Base-by-base conservation (phyloP, 495 filamentous ascomycete genomes). In the Hypoxylon trugodes region DNA sequence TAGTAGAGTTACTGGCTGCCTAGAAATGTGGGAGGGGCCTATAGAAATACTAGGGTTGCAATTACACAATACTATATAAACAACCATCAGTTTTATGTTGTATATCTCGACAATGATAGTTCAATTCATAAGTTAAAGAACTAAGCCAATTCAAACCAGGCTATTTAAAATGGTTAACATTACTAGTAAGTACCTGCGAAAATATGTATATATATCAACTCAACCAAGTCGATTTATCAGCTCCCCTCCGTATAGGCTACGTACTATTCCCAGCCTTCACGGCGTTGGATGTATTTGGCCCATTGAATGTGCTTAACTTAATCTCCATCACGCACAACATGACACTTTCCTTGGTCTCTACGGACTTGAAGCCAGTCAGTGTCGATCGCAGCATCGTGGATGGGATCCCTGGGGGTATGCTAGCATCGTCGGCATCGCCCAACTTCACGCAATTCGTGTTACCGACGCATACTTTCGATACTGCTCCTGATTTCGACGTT, bases 401-500 rank as follows among this genome's bases (percentile, higher is more conserved):
- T 28, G 55, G 61, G 16, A 46, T 49, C 9, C 8, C n/a, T 0
- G 28, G 30, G 2, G 61, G 45, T 24, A 52, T 48, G 50, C 33
- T 54, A 1, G 57, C 36, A 1, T 38, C 50, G 15, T 61, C 45
- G 19, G 61, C 61, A 13, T 66, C 66, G 13, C 66, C 66, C 9
- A 41, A 43, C 52, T 69, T 69, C 51, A 45, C 54, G 30, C 73
- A 85, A 61, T 60, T 52, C 57, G 68, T 86, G 30, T 57, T 87
- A 1, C 86, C 86, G 16, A 88, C 86, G 3, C 85, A 87, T 68
- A 87, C 86, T 1, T 84, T 84, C 58, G 65, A 46, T 7, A 70
- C 50, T n/a, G 68, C 76, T 1, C 80, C 81, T 1, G 67, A 66
- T 15, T 59, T 88, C 3, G 86, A 90, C 37, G 81, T 87, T 6